Evolutionary conservation across 805 yeast species (phyloP).

Genomic region (Monosporozyma solicola): DNA sequence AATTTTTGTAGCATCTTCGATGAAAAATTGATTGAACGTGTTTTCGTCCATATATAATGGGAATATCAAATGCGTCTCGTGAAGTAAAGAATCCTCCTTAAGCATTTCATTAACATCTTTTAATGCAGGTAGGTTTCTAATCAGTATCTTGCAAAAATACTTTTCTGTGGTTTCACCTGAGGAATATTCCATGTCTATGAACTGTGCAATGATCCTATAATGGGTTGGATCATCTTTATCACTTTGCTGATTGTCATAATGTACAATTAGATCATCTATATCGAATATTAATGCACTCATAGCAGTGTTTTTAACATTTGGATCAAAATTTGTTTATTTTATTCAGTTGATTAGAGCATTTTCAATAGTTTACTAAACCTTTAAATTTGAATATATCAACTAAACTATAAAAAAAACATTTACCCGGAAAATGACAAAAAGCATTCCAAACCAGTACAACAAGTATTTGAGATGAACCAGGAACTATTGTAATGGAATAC

Average conservation of each 20-base stretch:
- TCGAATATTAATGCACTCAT: constrained; percentile 11
- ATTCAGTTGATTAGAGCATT: background rate
- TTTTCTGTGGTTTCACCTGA: background rate
- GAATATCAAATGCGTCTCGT: background rate
- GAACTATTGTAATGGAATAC: too few species aligned
- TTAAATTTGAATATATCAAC: background rate
- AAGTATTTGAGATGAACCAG: too few species aligned
- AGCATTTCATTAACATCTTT: background rate
- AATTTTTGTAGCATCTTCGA: background rate
- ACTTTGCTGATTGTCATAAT: background rate
- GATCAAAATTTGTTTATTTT: background rate
- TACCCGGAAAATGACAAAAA: background rate
- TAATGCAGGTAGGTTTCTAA: background rate
- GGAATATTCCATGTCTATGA: constrained; percentile 9
- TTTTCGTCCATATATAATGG: background rate
- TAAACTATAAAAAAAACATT: background rate
- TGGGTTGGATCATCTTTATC: background rate
- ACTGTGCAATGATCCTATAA: constrained; percentile 11
- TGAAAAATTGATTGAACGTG: background rate
- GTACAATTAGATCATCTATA: constrained; percentile 1
- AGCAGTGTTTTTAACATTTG: background rate
- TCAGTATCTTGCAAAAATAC: constrained; percentile 4
- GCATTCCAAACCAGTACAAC: too few species aligned
- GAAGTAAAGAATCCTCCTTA: background rate
- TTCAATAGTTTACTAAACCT: background rate